Evolutionary conservation across 139 green algal species (phyloP).

Genomic region (Tetratostichococcus sp.): DNA sequence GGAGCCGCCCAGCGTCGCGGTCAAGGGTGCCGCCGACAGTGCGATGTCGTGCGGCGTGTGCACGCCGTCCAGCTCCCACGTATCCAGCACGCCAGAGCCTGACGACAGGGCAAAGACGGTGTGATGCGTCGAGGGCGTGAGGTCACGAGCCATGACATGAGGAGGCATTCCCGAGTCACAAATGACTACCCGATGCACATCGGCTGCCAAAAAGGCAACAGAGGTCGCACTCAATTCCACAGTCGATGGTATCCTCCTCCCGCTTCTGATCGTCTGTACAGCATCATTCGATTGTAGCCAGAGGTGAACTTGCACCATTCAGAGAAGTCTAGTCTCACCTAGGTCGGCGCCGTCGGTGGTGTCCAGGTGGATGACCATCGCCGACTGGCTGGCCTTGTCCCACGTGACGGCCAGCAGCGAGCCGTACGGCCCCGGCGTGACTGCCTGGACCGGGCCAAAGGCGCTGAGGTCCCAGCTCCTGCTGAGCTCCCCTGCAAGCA

Average conservation of each 20-base stretch:
- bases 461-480: constrained; percentile 23
- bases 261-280: no score
- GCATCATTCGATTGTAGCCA: no score
- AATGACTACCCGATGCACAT: no score
- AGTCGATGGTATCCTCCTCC: no score
- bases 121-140: no score
- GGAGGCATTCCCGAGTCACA: no score
- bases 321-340: neutral
- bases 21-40: constrained; percentile 47
- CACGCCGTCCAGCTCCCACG: constrained; percentile 42
- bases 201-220: no score
- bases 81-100: neutral
- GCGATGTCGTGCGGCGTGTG: constrained; percentile 59
- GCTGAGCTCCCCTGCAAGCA: neutral
- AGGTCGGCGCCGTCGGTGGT: neutral
- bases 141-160: no score
- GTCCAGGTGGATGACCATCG: neutral
- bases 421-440: constrained; percentile 65
- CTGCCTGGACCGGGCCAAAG: constrained; percentile 51
- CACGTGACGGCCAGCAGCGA: constrained; percentile 61
- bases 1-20: constrained; percentile 42
- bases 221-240: no score
- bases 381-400: constrained; percentile 13
- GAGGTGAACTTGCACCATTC: no score
- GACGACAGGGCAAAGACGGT: neutral